Percentiles rank a stretch among this genome's conserved stretches.
Evolutionary conservation across 2,329 filamentous ascomycete genomes (phyloP).

Genomic region (Fusarium sp.): DNA sequence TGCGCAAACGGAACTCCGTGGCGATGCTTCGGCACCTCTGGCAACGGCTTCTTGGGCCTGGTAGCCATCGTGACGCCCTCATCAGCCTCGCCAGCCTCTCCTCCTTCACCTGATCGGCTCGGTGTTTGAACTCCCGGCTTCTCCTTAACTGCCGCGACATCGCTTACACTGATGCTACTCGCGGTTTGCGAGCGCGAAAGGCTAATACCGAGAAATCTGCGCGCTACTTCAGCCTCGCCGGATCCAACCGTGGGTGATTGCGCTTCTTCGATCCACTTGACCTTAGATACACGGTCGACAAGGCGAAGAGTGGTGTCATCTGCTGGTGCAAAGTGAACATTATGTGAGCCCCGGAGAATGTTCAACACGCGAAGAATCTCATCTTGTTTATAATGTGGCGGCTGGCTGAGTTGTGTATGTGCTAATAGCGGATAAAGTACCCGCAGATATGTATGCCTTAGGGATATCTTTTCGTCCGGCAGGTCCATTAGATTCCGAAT

Average conservation of each 20-base stretch:
- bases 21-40: constrained; percentile 68
- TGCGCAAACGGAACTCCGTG: constrained; percentile 64
- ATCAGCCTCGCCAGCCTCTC: constrained; percentile 39
- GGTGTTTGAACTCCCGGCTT: constrained; percentile 87
- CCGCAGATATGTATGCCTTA: constrained; percentile 94
- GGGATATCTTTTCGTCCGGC: constrained; percentile 80
- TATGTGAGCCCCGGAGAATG: constrained; percentile 74
- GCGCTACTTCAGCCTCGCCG: constrained; percentile 63
- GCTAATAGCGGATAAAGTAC: constrained; percentile 91
- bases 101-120: constrained; percentile 64
- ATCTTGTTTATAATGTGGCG: constrained; percentile 91
- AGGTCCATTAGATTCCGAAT: constrained; percentile 97
- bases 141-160: constrained; percentile 84
- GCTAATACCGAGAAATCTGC: constrained; percentile 77
- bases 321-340: constrained; percentile 81
- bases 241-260: constrained; percentile 48
- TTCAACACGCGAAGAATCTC: constrained; percentile 83
- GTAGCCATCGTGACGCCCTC: constrained; percentile 43
- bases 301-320: constrained; percentile 85
- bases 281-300: constrained; percentile 79
- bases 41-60: constrained; percentile 63
- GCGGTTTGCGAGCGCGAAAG: constrained; percentile 74
- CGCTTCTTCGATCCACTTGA: constrained; percentile 73
- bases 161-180: constrained; percentile 80
- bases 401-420: constrained; percentile 88